Percentiles rank a stretch among this genome's conserved stretches.
phyloP scores from a whole-genome alignment of 1,284 basidiomycete species.

The Tilletia setariae region DNA sequence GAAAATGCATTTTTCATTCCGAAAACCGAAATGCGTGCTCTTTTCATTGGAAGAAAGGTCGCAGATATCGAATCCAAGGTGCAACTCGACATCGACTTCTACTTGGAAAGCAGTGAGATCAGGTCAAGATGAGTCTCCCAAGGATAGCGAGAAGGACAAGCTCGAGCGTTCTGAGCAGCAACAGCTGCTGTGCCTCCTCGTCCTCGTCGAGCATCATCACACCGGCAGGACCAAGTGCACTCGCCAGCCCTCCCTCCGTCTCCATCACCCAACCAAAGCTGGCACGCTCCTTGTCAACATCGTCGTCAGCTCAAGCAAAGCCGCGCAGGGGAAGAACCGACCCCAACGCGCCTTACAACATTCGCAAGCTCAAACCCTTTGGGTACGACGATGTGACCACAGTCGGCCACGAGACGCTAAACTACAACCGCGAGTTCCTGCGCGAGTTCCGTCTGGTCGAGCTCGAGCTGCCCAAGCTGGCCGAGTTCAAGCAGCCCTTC shows the following conservation, averaged over 20 bases:
- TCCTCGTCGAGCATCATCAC: not conserved
- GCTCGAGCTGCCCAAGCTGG: conserved; percentile 49
- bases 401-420: conserved; percentile 42
- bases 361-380: conserved; percentile 43
- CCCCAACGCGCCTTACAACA: conserved; percentile 32
- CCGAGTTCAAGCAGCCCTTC: conserved; percentile 26
- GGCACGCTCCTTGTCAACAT: conserved; percentile 31
- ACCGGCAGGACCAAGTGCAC: not conserved
- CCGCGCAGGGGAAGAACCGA: conserved; percentile 34
- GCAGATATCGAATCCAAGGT: too few species aligned
- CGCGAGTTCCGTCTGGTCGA: conserved; percentile 39
- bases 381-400: conserved; percentile 51
- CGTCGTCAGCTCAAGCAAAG: conserved; percentile 28
- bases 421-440: conserved; percentile 44
- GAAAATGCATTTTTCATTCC: too few species aligned
- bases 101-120: too few species aligned
- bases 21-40: too few species aligned
- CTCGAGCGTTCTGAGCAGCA: too few species aligned
- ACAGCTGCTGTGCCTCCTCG: not conserved
- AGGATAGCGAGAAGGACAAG: too few species aligned
- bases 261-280: conserved; percentile 21
- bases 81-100: too few species aligned
- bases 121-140: too few species aligned
- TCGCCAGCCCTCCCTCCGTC: conserved; percentile 20
- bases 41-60: too few species aligned